Evolutionary conservation across 2,329 filamentous ascomycete species (phyloP).

Genomic region (Ceratocystis cubensis): DNA sequence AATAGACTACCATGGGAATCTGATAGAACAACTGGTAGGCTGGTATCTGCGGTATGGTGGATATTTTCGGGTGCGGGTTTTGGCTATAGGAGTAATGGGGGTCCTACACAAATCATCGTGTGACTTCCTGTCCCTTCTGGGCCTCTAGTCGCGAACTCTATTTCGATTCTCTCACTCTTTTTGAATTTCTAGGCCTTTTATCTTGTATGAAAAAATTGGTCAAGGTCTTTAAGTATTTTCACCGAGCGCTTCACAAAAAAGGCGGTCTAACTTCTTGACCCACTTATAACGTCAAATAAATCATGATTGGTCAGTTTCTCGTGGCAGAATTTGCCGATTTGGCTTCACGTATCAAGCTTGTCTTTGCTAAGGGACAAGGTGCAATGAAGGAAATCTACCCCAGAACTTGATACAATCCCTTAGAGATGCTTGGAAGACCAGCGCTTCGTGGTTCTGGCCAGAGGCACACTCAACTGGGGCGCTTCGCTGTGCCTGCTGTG

Average conservation of each 20-base stretch:
- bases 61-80: no score
- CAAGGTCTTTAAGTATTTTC: background rate
- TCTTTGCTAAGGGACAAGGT: background rate
- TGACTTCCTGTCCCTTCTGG: no score
- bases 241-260: background rate
- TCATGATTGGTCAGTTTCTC: background rate
- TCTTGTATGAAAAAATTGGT: background rate
- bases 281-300: constrained; percentile 10
- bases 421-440: constrained; percentile 14
- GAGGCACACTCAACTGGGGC: background rate
- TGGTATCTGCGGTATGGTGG: no score
- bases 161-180: background rate
- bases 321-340: constrained; percentile 9
- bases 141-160: background rate
- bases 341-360: background rate
- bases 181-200: background rate
- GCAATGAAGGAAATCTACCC: background rate
- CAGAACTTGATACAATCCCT: background rate
- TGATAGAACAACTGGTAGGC: no score
- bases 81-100: no score
- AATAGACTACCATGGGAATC: no score
- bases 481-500: background rate
- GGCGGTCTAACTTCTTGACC: constrained; percentile 12
- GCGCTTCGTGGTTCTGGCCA: constrained; percentile 9
- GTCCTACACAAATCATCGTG: no score